phyloP scores from a whole-genome alignment of 257 asterid species.

The Plantago major region DNA sequence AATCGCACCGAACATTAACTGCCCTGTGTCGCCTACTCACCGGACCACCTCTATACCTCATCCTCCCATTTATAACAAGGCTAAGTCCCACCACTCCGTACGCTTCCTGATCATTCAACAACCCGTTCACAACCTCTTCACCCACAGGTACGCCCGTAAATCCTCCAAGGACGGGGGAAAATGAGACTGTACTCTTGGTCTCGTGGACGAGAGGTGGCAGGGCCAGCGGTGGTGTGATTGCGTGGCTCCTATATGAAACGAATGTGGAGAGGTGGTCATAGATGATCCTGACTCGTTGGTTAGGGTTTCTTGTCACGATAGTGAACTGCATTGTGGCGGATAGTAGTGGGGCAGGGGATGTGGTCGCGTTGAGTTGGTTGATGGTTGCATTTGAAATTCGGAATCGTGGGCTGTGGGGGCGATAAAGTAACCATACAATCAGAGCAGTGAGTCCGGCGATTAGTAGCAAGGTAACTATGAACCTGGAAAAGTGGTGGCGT shows the following conservation, averaged over 20 bases:
- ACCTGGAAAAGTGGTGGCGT: not conserved
- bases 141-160: not conserved
- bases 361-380: conserved; percentile 1
- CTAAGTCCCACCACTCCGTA: conserved; percentile 1
- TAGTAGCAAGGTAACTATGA: not conserved
- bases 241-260: not conserved
- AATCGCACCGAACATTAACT: not conserved
- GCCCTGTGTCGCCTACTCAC: not conserved
- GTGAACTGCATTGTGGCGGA: conserved; percentile 9
- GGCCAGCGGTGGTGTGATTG: not conserved
- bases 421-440: conserved; percentile 2
- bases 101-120: not conserved
- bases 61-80: not conserved
- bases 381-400: not conserved
- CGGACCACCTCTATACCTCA: conserved; percentile 8
- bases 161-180: not conserved
- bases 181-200: not conserved
- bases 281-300: not conserved
- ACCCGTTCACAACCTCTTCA: not conserved
- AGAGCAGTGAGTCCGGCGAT: not conserved
- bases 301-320: conserved; percentile 1
- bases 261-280: not conserved
- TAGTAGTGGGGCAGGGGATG: not conserved
- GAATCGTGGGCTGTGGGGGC: not conserved
- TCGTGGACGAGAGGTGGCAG: not conserved